Conservation (phyloP, 306 rosid species). For the Delonix regia region DNA sequence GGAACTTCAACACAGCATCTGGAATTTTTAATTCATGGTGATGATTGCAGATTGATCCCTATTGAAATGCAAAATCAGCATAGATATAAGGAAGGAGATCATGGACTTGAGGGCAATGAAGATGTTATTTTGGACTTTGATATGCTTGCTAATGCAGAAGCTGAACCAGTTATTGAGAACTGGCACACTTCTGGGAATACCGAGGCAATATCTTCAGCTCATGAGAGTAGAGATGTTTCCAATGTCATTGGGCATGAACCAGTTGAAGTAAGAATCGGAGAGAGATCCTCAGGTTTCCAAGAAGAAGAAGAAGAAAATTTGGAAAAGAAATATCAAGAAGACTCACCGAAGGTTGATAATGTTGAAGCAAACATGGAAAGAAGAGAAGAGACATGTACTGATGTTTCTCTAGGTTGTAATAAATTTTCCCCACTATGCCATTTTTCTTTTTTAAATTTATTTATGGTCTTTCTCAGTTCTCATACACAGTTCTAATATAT, state of each 20-base stretch:
- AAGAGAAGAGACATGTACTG: constrained; percentile 45
- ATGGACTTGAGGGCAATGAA: constrained; percentile 42
- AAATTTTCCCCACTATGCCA: background rate
- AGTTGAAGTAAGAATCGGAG: constrained; percentile 34
- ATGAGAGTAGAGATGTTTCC: constrained; percentile 34
- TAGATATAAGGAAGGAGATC: constrained; percentile 44
- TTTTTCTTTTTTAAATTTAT: background rate
- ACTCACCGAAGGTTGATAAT: constrained; percentile 39
- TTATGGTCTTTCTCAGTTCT: constrained; percentile 1
- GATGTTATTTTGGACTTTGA: constrained; percentile 90
- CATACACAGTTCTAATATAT: constrained; percentile 18
- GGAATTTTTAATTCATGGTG: constrained; percentile 80
- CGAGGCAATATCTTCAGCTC: constrained; percentile 39
- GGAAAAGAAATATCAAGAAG: constrained; percentile 41
- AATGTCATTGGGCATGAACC: constrained; percentile 36
- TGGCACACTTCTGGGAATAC: constrained; percentile 65
- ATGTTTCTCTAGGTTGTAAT: constrained; percentile 60
- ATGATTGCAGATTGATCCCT: constrained; percentile 83
- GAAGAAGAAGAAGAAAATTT: constrained; percentile 33
- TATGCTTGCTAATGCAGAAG: constrained; percentile 45
- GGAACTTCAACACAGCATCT: constrained; percentile 61
- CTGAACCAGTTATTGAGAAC: constrained; percentile 58
- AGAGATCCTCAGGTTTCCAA: constrained; percentile 26
- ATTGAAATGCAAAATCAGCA: constrained; percentile 49
- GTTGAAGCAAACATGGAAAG: constrained; percentile 39